Base-by-base conservation (phyloP, 2,329 filamentous ascomycete species). In the Xylaria sp. region DNA sequence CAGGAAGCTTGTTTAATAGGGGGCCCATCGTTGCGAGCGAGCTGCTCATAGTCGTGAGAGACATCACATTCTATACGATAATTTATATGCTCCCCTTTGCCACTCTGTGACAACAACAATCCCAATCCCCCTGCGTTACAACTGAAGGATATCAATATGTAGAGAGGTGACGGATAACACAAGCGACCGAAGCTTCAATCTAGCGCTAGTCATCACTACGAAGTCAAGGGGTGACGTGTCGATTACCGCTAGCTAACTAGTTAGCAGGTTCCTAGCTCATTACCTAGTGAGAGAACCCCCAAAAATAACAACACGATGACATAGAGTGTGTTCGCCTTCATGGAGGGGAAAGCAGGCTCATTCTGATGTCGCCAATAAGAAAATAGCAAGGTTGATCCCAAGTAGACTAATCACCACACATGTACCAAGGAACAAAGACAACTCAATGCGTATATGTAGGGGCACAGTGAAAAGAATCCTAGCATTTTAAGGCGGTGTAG, bases 401-500 rank as follows among this genome's bases (percentile, higher is more conserved):
- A 44, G 17, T 36, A 22, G 25, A 17, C 25, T 25, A 20, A 47
- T 29, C 20, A 29, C 47, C 17, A 53, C 25, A 62, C 10, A 33
- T 31, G 13, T 25, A 42, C 36, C 15, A 20, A 11, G 22, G 7
- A 13, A n/a, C 55, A 39, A 15, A 22, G 25, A n/a, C 3, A 50
- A 10, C 20, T 3, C 20, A 50, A 42, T 7, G 6, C 22, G 5
- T 22, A 50, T 42, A 29, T 47, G 45, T 22, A 61, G 20, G n/a
- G 42, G 47, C 49, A 42, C 45, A 54, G 17, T 36, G 39, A 65
- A 61, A 66, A 68, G 57, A 68, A 69, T 73, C 67, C 67, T 68
- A 71, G 62, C 70, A 73, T 71, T 71, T 61, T 59, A 61, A 31
- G 54, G 25, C 55, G 60, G 60, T 55, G 47, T 66, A 55, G 55